Conservation (phyloP, 495 filamentous ascomycete genomes). For the Tuber indicum region DNA sequence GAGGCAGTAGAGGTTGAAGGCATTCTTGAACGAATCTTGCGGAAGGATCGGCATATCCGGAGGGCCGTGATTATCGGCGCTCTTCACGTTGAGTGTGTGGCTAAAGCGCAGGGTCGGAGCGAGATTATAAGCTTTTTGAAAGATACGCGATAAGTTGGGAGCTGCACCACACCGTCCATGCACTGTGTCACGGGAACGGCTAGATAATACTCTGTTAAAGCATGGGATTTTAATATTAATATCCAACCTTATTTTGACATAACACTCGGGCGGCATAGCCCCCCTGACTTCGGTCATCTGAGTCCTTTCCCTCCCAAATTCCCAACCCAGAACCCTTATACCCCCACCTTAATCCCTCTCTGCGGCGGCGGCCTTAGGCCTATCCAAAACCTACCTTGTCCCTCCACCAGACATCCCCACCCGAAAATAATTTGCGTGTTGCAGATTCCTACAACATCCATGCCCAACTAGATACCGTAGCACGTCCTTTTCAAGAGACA, state of each 20-base stretch:
- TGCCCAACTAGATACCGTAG: background rate
- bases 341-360: background rate
- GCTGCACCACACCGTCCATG: background rate
- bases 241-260: background rate
- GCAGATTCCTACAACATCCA: background rate
- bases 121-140: constrained; percentile 42
- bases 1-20: constrained; percentile 46
- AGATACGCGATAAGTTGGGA: background rate
- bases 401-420: background rate
- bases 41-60: constrained; percentile 25
- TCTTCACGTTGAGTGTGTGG: constrained; percentile 51
- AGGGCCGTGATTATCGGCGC: constrained; percentile 45
- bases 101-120: constrained; percentile 45
- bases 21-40: constrained; percentile 41
- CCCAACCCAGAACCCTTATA: background rate
- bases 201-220: background rate
- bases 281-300: background rate
- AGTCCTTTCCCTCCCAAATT: background rate
- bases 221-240: background rate
- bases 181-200: background rate
- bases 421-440: background rate
- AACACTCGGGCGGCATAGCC: background rate
- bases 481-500: background rate
- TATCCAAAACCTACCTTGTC: background rate
- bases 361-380: background rate